Conservation (phyloP, 106 monocot genomes). For the Allium cepa region DNA sequence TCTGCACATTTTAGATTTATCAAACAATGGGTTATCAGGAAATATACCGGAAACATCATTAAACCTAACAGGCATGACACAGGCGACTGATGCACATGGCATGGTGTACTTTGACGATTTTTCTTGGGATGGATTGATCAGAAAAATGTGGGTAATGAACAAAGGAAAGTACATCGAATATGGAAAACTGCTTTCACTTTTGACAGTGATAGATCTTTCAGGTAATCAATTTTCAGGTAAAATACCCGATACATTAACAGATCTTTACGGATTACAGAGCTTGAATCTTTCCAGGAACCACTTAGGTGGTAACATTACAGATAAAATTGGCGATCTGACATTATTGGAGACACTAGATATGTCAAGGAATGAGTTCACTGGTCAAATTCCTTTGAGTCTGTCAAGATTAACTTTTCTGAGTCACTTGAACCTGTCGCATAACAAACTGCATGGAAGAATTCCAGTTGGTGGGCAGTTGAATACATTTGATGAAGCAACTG, state of each 20-base stretch:
- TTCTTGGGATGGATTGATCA: not conserved
- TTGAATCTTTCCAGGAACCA: slow-evolving; percentile 12
- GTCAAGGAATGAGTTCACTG: slow-evolving; percentile 7
- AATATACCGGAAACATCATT: slow-evolving; percentile 3
- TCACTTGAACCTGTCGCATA: slow-evolving; percentile 9
- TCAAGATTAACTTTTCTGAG: slow-evolving; percentile 4
- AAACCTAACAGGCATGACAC: slow-evolving; percentile 5
- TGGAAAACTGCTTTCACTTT: slow-evolving; percentile 1
- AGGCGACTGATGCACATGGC: too few species aligned
- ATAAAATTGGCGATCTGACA: slow-evolving; percentile 1
- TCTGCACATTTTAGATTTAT: slow-evolving; percentile 16
- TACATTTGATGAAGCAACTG: slow-evolving; percentile 3
- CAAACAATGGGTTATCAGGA: slow-evolving; percentile 13
- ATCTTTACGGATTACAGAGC: not conserved
- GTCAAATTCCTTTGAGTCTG: slow-evolving; percentile 2
- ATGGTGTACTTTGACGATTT: not conserved
- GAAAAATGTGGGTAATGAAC: not conserved
- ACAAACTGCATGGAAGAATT: slow-evolving; percentile 6
- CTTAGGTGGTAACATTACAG: slow-evolving; percentile 4
- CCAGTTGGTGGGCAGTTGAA: slow-evolving; percentile 2
- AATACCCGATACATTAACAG: not conserved
- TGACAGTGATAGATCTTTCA: slow-evolving; percentile 13
- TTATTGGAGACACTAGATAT: slow-evolving; percentile 5
- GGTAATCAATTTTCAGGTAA: not conserved
- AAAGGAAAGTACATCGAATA: slow-evolving; percentile 11